Conservation (phyloP, 139 green algal genomes). For the Yamagishiella unicocca region DNA sequence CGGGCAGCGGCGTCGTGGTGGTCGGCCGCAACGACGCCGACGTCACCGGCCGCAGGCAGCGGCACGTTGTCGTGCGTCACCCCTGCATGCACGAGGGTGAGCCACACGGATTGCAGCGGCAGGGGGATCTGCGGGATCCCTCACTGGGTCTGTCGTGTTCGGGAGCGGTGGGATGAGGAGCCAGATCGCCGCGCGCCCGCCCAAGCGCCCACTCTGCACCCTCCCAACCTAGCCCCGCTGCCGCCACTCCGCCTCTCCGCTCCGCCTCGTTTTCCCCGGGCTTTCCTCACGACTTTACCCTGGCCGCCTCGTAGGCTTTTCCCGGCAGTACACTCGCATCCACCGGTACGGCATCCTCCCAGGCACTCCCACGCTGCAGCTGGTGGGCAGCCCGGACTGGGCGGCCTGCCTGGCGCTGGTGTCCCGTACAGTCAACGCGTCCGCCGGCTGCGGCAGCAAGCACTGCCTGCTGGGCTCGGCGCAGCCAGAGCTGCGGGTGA, state of each 20-base stretch:
- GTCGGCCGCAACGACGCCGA: constrained; percentile 30
- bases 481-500: constrained; percentile 59
- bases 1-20: constrained; percentile 14
- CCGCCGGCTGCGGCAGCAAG: constrained; percentile 24
- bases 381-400: constrained; percentile 64
- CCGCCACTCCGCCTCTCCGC: no score
- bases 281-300: no score
- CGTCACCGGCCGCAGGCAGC: neutral
- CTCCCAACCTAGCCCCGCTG: no score
- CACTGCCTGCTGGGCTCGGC: constrained; percentile 65
- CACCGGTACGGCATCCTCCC: constrained; percentile 32
- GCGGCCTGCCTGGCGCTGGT: constrained; percentile 66
- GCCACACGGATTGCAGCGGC: neutral
- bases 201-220: no score
- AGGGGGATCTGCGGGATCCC: neutral
- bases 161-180: no score
- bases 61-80: constrained; percentile 51
- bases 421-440: constrained; percentile 61
- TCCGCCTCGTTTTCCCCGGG: neutral
- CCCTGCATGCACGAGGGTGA: constrained; percentile 77
- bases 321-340: constrained; percentile 61
- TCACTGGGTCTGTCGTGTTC: neutral
- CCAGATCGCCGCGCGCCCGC: no score
- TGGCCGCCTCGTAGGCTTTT: constrained; percentile 60
- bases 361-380: constrained; percentile 1